Percentiles rank a stretch among this genome's conserved stretches.
Evolutionary conservation across 2,329 filamentous ascomycete genomes (phyloP).

Genomic region (Paramyrothecium roridum): DNA sequence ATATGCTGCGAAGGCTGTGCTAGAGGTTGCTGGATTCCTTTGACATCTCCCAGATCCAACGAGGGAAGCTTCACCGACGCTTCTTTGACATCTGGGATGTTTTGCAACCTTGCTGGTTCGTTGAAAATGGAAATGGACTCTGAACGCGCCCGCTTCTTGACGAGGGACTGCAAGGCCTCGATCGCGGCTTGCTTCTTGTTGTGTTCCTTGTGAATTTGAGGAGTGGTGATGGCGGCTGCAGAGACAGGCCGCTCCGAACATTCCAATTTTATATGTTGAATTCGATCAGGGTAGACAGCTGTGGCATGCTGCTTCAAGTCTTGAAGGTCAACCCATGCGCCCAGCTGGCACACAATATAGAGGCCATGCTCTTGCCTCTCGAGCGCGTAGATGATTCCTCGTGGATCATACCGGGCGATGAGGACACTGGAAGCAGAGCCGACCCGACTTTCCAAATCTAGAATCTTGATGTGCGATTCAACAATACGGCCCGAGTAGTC

Average conservation of each 20-base stretch:
- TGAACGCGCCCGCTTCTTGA: conserved; percentile 48
- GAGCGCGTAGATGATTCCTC: conserved; percentile 55
- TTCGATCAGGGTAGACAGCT: conserved; percentile 24
- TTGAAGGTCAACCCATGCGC: conserved; percentile 60
- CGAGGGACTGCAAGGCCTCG: conserved; percentile 59
- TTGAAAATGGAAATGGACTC: conserved; percentile 36
- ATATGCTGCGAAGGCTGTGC: not conserved
- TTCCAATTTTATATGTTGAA: conserved; percentile 16
- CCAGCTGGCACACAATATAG: conserved; percentile 68
- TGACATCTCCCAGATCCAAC: not conserved
- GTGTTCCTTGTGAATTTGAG: conserved; percentile 43
- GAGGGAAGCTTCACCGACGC: not conserved
- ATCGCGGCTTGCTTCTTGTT: conserved; percentile 59
- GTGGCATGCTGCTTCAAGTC: conserved; percentile 49
- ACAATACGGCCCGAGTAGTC: conserved; percentile 54
- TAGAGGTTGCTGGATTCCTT: not conserved
- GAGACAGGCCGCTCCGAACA: conserved; percentile 13
- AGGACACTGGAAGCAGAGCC: conserved; percentile 53
- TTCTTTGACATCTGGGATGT: not conserved
- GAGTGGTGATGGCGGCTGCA: conserved; percentile 32
- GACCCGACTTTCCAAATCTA: conserved; percentile 62
- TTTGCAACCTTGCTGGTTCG: conserved; percentile 5
- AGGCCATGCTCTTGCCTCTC: conserved; percentile 61
- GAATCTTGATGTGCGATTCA: conserved; percentile 58
- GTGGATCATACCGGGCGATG: conserved; percentile 56